Percentiles rank a stretch among this genome's conserved stretches.
Conservation (phyloP, 257 asterid genomes). For the Jaltomata sinuosa region DNA sequence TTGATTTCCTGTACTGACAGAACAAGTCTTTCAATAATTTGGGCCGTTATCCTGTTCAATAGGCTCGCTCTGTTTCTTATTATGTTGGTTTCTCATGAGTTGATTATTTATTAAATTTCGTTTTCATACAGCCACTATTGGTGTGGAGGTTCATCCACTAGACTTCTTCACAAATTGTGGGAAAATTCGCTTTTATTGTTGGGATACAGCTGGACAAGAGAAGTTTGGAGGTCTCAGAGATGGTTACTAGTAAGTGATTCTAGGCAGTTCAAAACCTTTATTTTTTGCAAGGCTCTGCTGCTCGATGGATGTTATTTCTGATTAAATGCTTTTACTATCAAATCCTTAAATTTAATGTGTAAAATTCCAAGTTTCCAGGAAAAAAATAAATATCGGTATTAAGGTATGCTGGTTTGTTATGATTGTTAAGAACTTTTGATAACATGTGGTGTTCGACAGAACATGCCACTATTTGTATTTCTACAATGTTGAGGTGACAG, state of each 20-base stretch:
- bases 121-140: constrained; percentile 51
- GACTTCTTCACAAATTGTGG: constrained; percentile 80
- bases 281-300: background rate
- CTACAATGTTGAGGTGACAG: background rate
- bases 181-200: constrained; percentile 62
- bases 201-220: constrained; percentile 86
- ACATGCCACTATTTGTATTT: background rate
- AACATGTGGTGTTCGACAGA: background rate
- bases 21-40: background rate
- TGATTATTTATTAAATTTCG: background rate
- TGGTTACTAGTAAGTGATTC: constrained; percentile 65
- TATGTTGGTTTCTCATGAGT: background rate
- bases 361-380: background rate
- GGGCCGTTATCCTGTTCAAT: background rate
- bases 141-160: constrained; percentile 77
- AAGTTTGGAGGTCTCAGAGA: constrained; percentile 76
- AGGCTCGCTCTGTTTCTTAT: background rate
- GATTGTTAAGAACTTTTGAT: background rate
- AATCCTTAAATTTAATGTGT: background rate
- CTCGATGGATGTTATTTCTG: background rate
- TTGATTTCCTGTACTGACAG: background rate
- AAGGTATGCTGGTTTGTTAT: background rate
- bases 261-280: background rate
- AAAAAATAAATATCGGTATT: background rate
- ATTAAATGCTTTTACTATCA: background rate